Evolutionary conservation across 192 early-diverging fungal genomes (phyloP).

Genomic region (Mortierella antarctica): DNA sequence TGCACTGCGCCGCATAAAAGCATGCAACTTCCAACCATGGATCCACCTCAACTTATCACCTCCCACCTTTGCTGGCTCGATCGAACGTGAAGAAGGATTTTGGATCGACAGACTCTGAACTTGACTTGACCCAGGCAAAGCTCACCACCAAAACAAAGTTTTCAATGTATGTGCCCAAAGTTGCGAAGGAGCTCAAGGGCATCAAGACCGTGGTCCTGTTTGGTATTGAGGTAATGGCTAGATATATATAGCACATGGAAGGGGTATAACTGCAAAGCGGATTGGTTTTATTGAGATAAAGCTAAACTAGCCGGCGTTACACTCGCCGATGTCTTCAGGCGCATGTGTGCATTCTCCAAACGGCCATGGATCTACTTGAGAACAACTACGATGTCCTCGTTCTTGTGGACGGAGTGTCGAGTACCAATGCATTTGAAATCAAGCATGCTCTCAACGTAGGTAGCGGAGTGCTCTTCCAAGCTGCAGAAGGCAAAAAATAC

Average conservation of each 20-base stretch:
- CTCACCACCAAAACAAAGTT: slow-evolving; percentile 85
- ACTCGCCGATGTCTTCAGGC: slow-evolving; percentile 66
- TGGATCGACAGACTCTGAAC: slow-evolving; percentile 81
- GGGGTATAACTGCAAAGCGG: no score
- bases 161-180: slow-evolving; percentile 82
- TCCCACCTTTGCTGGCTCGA: slow-evolving; percentile 25
- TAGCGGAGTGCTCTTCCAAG: not conserved
- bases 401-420: slow-evolving; percentile 95
- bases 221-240: slow-evolving; percentile 82
- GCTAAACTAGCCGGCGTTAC: no score
- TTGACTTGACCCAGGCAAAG: slow-evolving; percentile 74
- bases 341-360: slow-evolving; percentile 96
- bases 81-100: slow-evolving; percentile 67
- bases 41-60: not conserved
- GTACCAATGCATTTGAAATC: slow-evolving; percentile 86
- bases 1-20: not conserved
- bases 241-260: not conserved
- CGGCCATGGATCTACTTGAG: slow-evolving; percentile 89
- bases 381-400: slow-evolving; percentile 85
- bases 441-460: slow-evolving; percentile 81
- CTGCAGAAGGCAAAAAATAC: no score
- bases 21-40: no score
- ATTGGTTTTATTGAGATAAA: no score
- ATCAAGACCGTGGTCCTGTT: slow-evolving; percentile 83
- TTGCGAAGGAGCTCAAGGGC: slow-evolving; percentile 64